Conservation (phyloP, 1,284 basidiomycete genomes). For the Volvariella volvacea region DNA sequence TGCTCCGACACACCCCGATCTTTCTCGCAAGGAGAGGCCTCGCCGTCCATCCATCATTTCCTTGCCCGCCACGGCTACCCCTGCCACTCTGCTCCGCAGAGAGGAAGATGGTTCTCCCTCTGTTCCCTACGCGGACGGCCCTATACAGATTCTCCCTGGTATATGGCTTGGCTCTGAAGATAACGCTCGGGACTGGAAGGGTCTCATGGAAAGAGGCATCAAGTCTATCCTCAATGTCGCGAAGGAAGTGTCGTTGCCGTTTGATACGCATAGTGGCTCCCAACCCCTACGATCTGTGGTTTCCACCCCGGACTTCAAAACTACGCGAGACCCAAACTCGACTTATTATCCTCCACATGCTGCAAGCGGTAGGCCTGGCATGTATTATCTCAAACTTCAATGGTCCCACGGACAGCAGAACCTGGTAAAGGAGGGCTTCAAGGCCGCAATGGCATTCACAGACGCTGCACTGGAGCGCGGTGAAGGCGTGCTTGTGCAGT, state of each 20-base stretch:
- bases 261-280: conserved; percentile 40
- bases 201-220: conserved; percentile 69
- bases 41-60: conserved; percentile 58
- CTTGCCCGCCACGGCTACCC: conserved; percentile 36
- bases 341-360: conserved; percentile 62
- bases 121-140: conserved; percentile 79
- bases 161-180: conserved; percentile 94
- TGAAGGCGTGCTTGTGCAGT: conserved; percentile 86
- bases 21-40: conserved; percentile 22
- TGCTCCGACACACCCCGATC: conserved; percentile 18
- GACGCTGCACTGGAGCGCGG: conserved; percentile 70
- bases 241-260: conserved; percentile 83
- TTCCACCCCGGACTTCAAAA: conserved; percentile 62
- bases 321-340: conserved; percentile 28
- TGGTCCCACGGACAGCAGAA: conserved; percentile 95
- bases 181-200: conserved; percentile 76
- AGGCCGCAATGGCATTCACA: conserved; percentile 73
- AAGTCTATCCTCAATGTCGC: conserved; percentile 90
- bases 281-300: conserved; percentile 51
- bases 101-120: conserved; percentile 55
- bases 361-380: conserved; percentile 59
- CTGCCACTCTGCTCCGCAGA: conserved; percentile 47
- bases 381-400: conserved; percentile 88
- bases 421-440: conserved; percentile 74
- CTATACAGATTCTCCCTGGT: conserved; percentile 83